Base-by-base conservation (phyloP, 192 early-diverging fungal species). In the Obelidium mucronatum region DNA sequence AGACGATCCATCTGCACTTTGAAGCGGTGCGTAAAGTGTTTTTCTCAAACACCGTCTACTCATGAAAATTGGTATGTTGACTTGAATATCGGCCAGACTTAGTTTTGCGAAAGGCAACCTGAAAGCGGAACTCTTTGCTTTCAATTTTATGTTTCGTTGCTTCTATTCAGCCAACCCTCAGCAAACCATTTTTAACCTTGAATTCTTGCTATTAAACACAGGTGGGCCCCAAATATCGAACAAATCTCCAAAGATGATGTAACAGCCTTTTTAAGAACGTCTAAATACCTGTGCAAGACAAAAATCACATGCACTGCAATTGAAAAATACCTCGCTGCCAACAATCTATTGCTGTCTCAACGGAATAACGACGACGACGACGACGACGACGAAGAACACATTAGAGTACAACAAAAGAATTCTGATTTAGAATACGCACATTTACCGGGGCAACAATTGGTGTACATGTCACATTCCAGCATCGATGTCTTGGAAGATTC, bases 191-290 rank as follows among this genome's bases (percentile, higher is more conserved):
- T n/a, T n/a, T n/a, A n/a, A n/a, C n/a, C n/a, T n/a, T n/a, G n/a
- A n/a, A n/a, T n/a, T n/a, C n/a, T n/a, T 31, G 59, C n/a, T 28
- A 53, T 53, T n/a, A n/a, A n/a, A n/a, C n/a, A n/a, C n/a, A 37
- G 31, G 8, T 64, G 62, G 62, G 26, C 26, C 17, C 62, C 62
- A 22, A 64, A 64, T 34, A 33, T 64, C 26, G 62, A 64, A 64
- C 62, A 64, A 17, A 64, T 64, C 19, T 30, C 28, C 17, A 40
- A 35, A 40, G n/a, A n/a, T n/a, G n/a, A n/a, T n/a, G n/a, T 31
- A 15, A 36, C 62, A 64, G 37, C 30, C 6, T 36, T 39, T 34
- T n/a, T 39, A 39, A n/a, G 62, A 15, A 64, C 37, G 31, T 19
- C 15, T 39, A 8, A 64, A 37, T 33, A 37, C 15, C 62, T 64